Evolutionary conservation across 805 yeast species (phyloP).

Genomic region (Schwanniomyces occidentalis): DNA sequence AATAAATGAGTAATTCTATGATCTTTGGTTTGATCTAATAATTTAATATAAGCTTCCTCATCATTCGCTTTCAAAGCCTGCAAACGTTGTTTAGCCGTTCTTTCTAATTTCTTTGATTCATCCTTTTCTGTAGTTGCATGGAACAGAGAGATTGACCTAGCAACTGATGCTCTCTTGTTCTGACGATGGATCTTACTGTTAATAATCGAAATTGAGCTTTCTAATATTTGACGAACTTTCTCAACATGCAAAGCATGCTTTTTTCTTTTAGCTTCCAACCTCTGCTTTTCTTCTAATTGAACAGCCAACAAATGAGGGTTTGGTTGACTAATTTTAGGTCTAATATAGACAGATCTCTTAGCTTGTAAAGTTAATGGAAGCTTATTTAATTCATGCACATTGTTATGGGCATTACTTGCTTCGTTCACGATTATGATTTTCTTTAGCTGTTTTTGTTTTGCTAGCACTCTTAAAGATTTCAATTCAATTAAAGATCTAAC

Average conservation of each 20-base stretch:
- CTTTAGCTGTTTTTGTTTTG: conserved; percentile 71
- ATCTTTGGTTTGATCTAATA: conserved; percentile 83
- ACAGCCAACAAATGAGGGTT: conserved; percentile 76
- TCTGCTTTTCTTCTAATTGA: conserved; percentile 72
- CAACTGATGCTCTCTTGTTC: conserved; percentile 23
- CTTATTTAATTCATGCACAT: conserved; percentile 49
- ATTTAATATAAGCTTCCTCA: conserved; percentile 83
- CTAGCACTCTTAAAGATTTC: conserved; percentile 62
- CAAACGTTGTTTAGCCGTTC: conserved; percentile 83
- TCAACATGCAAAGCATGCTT: conserved; percentile 53
- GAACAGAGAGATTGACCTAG: conserved; percentile 42
- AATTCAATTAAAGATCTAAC: conserved; percentile 68
- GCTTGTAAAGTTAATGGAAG: conserved; percentile 64
- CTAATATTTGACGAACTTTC: conserved; percentile 40
- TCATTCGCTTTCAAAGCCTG: conserved; percentile 85
- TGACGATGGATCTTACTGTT: conserved; percentile 20
- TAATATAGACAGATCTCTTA: conserved; percentile 64
- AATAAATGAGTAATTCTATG: conserved; percentile 82
- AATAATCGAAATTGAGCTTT: conserved; percentile 24
- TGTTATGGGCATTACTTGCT: conserved; percentile 57
- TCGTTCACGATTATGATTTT: conserved; percentile 55
- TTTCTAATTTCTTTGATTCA: conserved; percentile 71
- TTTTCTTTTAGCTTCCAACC: conserved; percentile 50
- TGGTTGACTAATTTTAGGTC: conserved; percentile 68
- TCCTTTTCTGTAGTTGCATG: conserved; percentile 68